A percentile compares a stretch with the other conserved stretches of the same genome.
Conservation (phyloP, 2,329 filamentous ascomycete species). For the Trichoderma polysporum region DNA sequence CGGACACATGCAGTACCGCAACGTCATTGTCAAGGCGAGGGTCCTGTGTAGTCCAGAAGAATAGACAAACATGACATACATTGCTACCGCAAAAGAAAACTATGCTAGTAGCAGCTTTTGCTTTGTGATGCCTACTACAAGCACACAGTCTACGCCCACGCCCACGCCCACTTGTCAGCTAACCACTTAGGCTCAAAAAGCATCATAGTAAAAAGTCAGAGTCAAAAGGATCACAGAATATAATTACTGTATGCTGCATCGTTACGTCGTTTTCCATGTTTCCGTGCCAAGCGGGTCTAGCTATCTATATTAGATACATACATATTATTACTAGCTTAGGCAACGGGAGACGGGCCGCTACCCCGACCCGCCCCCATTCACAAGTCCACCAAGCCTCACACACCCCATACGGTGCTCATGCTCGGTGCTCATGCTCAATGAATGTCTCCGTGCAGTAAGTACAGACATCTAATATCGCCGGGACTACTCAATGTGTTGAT, state of each 20-base stretch:
- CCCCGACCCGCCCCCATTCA: neutral
- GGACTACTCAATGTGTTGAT: neutral
- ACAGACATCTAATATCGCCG: no score
- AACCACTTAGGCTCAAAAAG: neutral
- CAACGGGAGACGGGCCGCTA: slow-evolving; percentile 12
- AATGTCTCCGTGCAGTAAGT: neutral
- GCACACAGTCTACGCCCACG: neutral
- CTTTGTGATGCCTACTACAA: neutral
- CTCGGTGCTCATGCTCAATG: neutral
- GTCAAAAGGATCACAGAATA: neutral
- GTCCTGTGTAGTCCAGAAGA: slow-evolving; percentile 57
- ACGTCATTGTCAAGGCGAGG: slow-evolving; percentile 65
- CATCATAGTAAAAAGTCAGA: neutral
- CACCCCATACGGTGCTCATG: neutral
- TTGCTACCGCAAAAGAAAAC: neutral
- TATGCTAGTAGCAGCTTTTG: neutral
- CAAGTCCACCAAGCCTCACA: neutral
- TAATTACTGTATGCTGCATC: neutral
- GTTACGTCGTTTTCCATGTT: slow-evolving; percentile 2
- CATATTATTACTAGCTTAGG: neutral
- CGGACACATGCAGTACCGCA: slow-evolving; percentile 58
- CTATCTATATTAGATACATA: no score
- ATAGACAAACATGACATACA: slow-evolving; percentile 1
- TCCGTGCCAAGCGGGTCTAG: neutral
- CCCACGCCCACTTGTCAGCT: neutral